These are phyloP conservation scores for Penicillium paneum DNA, from an alignment of 2,329 filamentous ascomycete genomes.

Conservation along the genomic window DNA sequence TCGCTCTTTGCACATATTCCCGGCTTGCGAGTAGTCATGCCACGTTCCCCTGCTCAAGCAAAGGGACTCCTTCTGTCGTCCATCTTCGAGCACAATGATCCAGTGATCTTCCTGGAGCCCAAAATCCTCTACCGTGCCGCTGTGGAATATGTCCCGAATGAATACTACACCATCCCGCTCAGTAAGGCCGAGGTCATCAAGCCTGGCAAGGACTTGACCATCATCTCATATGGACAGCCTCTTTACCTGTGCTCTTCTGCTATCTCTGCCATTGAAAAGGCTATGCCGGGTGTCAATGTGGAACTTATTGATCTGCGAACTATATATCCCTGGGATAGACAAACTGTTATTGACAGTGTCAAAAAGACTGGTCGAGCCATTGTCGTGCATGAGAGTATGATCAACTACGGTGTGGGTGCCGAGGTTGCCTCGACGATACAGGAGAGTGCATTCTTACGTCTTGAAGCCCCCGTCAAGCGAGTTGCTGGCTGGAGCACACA, in stretches of 20 bases:
- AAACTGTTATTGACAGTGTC: slow-evolving; percentile 76
- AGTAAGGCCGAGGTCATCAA: slow-evolving; percentile 83
- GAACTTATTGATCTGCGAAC: slow-evolving; percentile 87
- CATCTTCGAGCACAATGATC: slow-evolving; percentile 74
- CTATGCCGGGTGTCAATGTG: slow-evolving; percentile 66
- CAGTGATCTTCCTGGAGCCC: slow-evolving; percentile 89
- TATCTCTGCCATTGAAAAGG: slow-evolving; percentile 70
- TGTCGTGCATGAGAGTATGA: slow-evolving; percentile 88
- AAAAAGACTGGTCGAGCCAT: slow-evolving; percentile 81
- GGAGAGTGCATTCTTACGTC: slow-evolving; percentile 75
- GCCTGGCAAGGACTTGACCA: slow-evolving; percentile 72
- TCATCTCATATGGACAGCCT: slow-evolving; percentile 86
- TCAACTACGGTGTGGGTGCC: slow-evolving; percentile 83
- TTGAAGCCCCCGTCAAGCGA: slow-evolving; percentile 81
- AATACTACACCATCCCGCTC: slow-evolving; percentile 76
- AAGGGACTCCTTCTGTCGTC: slow-evolving; percentile 79
- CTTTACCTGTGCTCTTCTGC: slow-evolving; percentile 79
- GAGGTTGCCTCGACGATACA: slow-evolving; percentile 87
- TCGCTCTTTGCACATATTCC: slow-evolving; percentile 84
- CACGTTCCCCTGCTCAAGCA: slow-evolving; percentile 79
- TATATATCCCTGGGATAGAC: slow-evolving; percentile 86
- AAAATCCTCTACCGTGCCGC: slow-evolving; percentile 90
- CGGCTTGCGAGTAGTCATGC: slow-evolving; percentile 79
- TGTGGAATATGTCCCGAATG: slow-evolving; percentile 83
- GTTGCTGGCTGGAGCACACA: slow-evolving; percentile 91